Evolutionary conservation across 352 stramenopile genomes (phyloP), one percentile per base, ranked within the genome.

Genomic region (Blastocystis sp.): DNA sequence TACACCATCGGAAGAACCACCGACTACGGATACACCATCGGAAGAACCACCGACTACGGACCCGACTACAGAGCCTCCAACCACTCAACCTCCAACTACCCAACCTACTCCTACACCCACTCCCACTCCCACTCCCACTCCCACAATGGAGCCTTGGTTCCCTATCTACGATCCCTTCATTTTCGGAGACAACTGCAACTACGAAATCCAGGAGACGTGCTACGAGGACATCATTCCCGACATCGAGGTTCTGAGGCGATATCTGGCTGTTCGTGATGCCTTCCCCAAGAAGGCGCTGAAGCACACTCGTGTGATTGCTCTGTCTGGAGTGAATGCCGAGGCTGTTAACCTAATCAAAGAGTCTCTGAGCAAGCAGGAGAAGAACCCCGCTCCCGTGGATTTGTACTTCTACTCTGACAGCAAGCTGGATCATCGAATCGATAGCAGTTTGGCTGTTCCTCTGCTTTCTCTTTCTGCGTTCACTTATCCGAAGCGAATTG

Each of bases 101-200:
- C 21, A 11, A 32, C 53, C 53, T 63, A 63, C 53, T 0, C 53
- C 53, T 0, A 63, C 53, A 32, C 53, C 53, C 29, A 63, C 53
- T 34, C 53, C 53, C 0, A 63, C 53, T 9, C 53, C 53, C 0
- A 63, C 53, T 63, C 0, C 53, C 29, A 63, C 53, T 0, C 53
- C 53, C 29, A 63, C 53, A 32, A 11, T 24, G 14, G 61, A 72
- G 40, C 61, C 61, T 40, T 72, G 61, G 61, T 72, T 72, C 40
- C 61, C 61, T 44, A 72, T 72, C 61, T 72, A 72, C 4, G 61
- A 72, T 53, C 61, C 61, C 7, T 72, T 72, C 61, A 72, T 72
- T 72, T 36, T 53, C 0, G 61, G 61, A 51, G 61, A 72, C 51
- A 72, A 72, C 42, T 53, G 34, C 61, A 51, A 72, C 32, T 72